Percentiles rank a stretch among this genome's conserved stretches.
These are phyloP conservation scores for Astrephomene gubernaculifera DNA, from an alignment of 139 green algal species.

Conservation along the genomic window DNA sequence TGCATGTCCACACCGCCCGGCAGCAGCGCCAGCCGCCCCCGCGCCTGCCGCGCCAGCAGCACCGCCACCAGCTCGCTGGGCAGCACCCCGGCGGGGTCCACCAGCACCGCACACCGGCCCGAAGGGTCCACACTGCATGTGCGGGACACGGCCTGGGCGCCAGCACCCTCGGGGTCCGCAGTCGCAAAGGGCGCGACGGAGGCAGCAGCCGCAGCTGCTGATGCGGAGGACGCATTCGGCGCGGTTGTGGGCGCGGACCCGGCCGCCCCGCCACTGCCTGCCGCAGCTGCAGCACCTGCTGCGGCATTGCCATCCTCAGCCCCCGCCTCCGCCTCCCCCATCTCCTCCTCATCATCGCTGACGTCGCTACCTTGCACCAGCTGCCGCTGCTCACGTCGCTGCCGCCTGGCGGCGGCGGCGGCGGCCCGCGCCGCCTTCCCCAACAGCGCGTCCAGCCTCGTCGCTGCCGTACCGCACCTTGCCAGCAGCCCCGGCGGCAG, in stretches of 20 bases:
- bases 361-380: neutral
- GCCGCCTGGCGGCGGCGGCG: too few species aligned
- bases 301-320: too few species aligned
- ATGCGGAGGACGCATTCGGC: too few species aligned
- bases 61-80: constrained; percentile 33
- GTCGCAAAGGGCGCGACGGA: neutral
- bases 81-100: neutral
- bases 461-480: neutral
- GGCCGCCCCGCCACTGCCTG: too few species aligned
- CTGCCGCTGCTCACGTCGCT: too few species aligned
- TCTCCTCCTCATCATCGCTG: neutral
- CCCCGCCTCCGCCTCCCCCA: neutral
- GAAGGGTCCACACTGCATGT: neutral
- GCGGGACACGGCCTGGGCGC: neutral
- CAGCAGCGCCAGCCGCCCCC: constrained; percentile 11
- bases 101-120: neutral
- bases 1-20: neutral
- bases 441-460: neutral
- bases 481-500: neutral
- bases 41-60: constrained; percentile 13
- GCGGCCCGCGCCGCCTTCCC: neutral
- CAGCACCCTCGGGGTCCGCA: neutral
- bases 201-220: neutral
- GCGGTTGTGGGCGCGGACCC: too few species aligned
- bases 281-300: too few species aligned